Conservation (phyloP, 768 basidiomycete genomes). For the Piloderma croceum region DNA sequence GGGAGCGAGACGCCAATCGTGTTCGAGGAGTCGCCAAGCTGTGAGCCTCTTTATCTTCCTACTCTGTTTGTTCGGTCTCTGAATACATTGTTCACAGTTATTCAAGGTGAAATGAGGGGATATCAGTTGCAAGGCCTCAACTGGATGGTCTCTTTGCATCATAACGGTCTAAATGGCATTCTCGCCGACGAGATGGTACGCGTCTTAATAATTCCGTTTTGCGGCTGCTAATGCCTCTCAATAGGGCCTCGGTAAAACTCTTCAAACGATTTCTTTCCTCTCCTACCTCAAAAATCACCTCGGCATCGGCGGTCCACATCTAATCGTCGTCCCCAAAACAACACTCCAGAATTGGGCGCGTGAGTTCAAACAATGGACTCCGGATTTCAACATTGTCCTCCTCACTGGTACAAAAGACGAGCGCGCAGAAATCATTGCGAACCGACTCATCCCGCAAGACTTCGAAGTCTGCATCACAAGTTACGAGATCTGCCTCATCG, state of each 20-base stretch:
- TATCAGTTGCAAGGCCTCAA: conserved; percentile 96
- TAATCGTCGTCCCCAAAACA: conserved; percentile 97
- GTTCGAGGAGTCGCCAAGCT: conserved; percentile 90
- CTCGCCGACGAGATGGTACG: conserved; percentile 92
- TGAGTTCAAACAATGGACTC: conserved; percentile 89
- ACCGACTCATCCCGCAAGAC: conserved; percentile 74
- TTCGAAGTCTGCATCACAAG: conserved; percentile 95
- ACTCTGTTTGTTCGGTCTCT: not conserved
- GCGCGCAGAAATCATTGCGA: conserved; percentile 72
- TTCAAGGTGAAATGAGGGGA: conserved; percentile 83
- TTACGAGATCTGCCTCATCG: conserved; percentile 95
- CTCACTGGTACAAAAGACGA: conserved; percentile 90
- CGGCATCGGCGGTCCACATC: conserved; percentile 74
- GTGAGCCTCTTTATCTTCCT: conserved; percentile 38
- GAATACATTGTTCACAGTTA: conserved; percentile 46
- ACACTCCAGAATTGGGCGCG: conserved; percentile 96
- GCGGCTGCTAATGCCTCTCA: not conserved
- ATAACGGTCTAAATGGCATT: conserved; percentile 95
- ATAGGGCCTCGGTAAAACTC: conserved; percentile 94
- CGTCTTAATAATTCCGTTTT: conserved; percentile 5
- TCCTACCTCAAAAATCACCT: conserved; percentile 88
- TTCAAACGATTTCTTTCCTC: conserved; percentile 97
- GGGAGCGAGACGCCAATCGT: conserved; percentile 89
- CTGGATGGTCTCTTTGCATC: conserved; percentile 95
- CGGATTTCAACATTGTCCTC: conserved; percentile 76